Evolutionary conservation across 768 basidiomycete species (phyloP).

Genomic region (Leccinum ochraceum): DNA sequence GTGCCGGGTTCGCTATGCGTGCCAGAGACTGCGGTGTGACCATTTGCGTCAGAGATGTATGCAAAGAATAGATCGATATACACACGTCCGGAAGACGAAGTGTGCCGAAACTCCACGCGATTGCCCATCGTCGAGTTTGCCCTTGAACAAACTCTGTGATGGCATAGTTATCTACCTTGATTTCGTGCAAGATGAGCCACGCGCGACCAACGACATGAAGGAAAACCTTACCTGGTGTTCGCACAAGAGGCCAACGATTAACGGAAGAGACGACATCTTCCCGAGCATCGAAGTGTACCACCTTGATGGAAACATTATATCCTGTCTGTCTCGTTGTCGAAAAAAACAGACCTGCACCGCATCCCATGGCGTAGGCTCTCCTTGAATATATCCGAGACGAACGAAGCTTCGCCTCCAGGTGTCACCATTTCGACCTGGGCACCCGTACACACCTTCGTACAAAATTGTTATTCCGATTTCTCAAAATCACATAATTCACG

Average conservation of each 20-base stretch:
- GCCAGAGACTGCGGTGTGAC: conserved; percentile 33
- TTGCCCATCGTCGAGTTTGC: conserved; percentile 87
- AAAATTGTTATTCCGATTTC: neutral
- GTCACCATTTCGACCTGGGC: conserved; percentile 88
- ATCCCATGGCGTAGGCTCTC: conserved; percentile 61
- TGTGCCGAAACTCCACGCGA: conserved; percentile 80
- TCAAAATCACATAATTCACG: conserved; percentile 1
- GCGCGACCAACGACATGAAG: neutral
- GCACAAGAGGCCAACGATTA: conserved; percentile 59
- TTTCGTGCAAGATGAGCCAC: neutral
- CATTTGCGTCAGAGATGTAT: neutral
- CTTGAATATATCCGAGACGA: conserved; percentile 73
- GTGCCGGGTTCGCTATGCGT: conserved; percentile 39
- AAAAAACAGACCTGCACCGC: conserved; percentile 54
- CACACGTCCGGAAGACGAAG: conserved; percentile 77
- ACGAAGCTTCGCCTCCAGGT: conserved; percentile 78
- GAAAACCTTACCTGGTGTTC: conserved; percentile 39
- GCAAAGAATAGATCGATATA: conserved; percentile 7
- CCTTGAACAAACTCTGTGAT: conserved; percentile 85
- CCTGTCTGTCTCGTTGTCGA: neutral
- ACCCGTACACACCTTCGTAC: conserved; percentile 76
- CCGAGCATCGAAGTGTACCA: conserved; percentile 97
- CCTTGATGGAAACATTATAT: conserved; percentile 26
- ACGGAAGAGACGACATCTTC: conserved; percentile 71
- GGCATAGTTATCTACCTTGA: conserved; percentile 83